phyloP scores from a whole-genome alignment of 2,329 filamentous ascomycete genomes.

The Fusarium temperatum region DNA sequence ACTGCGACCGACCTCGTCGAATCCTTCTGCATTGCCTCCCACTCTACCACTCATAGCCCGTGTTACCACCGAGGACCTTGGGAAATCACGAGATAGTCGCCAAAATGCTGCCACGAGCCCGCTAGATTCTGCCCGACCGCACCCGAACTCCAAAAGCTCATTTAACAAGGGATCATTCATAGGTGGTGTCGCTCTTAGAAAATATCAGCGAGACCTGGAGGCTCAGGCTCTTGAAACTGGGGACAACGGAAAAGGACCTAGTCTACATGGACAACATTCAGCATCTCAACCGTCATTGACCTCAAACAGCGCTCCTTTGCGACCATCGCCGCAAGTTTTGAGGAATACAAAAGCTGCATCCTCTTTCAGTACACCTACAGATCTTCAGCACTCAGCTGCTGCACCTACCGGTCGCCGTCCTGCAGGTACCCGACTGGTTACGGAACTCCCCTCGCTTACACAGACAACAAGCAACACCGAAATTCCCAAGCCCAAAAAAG shows the following conservation, averaged over 20 bases:
- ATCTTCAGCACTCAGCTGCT: slow-evolving; percentile 52
- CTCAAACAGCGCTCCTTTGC: slow-evolving; percentile 40
- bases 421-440: slow-evolving; percentile 51
- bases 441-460: slow-evolving; percentile 49
- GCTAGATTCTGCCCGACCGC: slow-evolving; percentile 37
- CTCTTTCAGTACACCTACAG: slow-evolving; percentile 59
- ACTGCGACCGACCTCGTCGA: slow-evolving; percentile 47
- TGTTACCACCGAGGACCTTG: slow-evolving; percentile 55
- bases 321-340: slow-evolving; percentile 35
- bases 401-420: slow-evolving; percentile 53
- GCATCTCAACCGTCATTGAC: slow-evolving; percentile 27
- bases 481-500: slow-evolving; percentile 59
- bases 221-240: slow-evolving; percentile 34
- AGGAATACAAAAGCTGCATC: slow-evolving; percentile 47
- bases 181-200: slow-evolving; percentile 63
- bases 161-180: slow-evolving; percentile 58
- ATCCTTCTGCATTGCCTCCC: slow-evolving; percentile 54
- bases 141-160: slow-evolving; percentile 46
- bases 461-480: slow-evolving; percentile 49
- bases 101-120: slow-evolving; percentile 38
- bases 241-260: slow-evolving; percentile 28
- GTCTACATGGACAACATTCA: slow-evolving; percentile 25
- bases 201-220: slow-evolving; percentile 55
- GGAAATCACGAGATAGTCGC: slow-evolving; percentile 36
- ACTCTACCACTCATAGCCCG: slow-evolving; percentile 61